A percentile compares a stretch with the other conserved stretches of the same genome.
These are phyloP conservation scores for Mycena latifolia DNA, from an alignment of 768 basidiomycete species.

Conservation along the genomic window DNA sequence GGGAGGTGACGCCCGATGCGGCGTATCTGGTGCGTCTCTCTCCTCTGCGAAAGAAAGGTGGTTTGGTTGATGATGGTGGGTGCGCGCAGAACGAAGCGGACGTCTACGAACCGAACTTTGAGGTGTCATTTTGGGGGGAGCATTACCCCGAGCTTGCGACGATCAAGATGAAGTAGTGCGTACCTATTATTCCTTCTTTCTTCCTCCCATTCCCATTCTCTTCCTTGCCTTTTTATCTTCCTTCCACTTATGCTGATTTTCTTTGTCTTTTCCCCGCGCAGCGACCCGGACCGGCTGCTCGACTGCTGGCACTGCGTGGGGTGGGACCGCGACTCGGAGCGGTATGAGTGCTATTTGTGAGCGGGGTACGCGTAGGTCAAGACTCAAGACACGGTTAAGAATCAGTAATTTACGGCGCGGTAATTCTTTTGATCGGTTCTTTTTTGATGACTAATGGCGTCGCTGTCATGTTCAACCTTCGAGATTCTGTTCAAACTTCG, in stretches of 20 bases:
- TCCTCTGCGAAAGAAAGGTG: too few species aligned
- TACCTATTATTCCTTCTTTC: neutral
- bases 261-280: slow-evolving; percentile 34
- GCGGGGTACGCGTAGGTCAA: too few species aligned
- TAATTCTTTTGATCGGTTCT: too few species aligned
- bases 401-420: too few species aligned
- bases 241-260: too few species aligned
- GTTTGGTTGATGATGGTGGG: neutral
- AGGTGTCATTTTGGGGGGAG: slow-evolving; percentile 59
- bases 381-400: too few species aligned
- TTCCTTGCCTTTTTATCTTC: neutral
- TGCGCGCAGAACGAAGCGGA: slow-evolving; percentile 59
- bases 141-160: slow-evolving; percentile 54
- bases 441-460: too few species aligned
- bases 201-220: neutral
- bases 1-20: slow-evolving; percentile 57
- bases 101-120: slow-evolving; percentile 59
- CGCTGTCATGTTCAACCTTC: too few species aligned
- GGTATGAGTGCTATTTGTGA: slow-evolving; percentile 29
- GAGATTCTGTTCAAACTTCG: too few species aligned
- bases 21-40: slow-evolving; percentile 54
- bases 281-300: slow-evolving; percentile 60
- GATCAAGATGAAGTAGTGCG: slow-evolving; percentile 62
- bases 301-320: slow-evolving; percentile 66
- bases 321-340: slow-evolving; percentile 34